Evolutionary conservation across 768 basidiomycete genomes (phyloP).

Genomic region (Xanthoconium purpureum): DNA sequence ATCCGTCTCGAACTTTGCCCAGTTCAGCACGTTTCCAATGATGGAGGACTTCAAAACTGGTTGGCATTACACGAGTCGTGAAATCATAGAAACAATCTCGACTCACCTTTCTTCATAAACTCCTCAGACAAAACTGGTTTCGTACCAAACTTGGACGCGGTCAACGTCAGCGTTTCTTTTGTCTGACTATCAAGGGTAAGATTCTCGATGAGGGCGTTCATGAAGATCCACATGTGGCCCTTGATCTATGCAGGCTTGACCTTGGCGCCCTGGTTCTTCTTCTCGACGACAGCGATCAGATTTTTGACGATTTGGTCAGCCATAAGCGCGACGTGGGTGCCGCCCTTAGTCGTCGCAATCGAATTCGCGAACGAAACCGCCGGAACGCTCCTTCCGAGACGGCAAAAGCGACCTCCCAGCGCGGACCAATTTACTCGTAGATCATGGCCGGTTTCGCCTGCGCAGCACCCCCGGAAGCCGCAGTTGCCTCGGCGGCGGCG

Average conservation of each 20-base stretch:
- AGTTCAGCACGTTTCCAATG: constrained; percentile 87
- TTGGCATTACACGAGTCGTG: constrained; percentile 3
- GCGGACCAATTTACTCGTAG: too few species aligned
- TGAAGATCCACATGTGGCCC: constrained; percentile 98
- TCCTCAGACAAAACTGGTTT: too few species aligned
- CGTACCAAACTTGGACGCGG: constrained; percentile 84
- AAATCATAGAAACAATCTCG: not conserved
- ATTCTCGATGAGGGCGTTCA: constrained; percentile 94
- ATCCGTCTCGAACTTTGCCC: too few species aligned
- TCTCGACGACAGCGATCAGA: constrained; percentile 77
- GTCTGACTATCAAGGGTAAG: constrained; percentile 99
- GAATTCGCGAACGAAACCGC: too few species aligned
- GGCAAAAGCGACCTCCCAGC: too few species aligned
- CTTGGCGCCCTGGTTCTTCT: constrained; percentile 97
- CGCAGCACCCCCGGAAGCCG: constrained; percentile 75
- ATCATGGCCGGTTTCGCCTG: too few species aligned
- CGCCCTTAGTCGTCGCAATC: constrained; percentile 96
- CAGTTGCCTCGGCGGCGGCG: too few species aligned
- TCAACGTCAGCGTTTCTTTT: constrained; percentile 90
- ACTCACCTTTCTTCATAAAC: constrained; percentile 87
- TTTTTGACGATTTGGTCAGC: too few species aligned
- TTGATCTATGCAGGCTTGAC: constrained; percentile 93
- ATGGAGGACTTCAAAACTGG: constrained; percentile 85
- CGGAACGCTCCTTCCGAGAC: constrained; percentile 90
- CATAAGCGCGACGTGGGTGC: constrained; percentile 83